These are phyloP conservation scores for Phaeosphaeria sp. DNA, from an alignment of 2,329 filamentous ascomycete species.

Conservation along the genomic window DNA sequence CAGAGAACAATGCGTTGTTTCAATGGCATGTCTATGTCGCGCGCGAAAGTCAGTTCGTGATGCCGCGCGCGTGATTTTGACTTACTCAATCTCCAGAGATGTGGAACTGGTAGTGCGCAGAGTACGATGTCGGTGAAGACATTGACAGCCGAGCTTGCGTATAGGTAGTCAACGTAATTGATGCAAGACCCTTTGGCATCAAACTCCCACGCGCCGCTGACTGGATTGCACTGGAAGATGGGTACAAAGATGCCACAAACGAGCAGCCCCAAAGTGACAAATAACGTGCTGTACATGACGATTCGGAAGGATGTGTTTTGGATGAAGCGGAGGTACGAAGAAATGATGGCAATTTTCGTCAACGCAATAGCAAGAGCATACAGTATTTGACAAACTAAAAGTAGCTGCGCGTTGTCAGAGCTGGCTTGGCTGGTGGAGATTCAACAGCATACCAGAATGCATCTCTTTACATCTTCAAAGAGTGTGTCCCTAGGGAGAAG, in stretches of 20 bases:
- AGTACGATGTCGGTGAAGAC: constrained; percentile 33
- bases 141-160: constrained; percentile 33
- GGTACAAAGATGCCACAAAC: constrained; percentile 33
- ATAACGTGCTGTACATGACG: constrained; percentile 22
- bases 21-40: constrained; percentile 22
- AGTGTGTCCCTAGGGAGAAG: background rate
- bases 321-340: constrained; percentile 36
- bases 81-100: constrained; percentile 29
- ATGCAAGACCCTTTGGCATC: constrained; percentile 20
- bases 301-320: constrained; percentile 25
- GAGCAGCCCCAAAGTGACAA: constrained; percentile 24
- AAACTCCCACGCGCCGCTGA: constrained; percentile 33
- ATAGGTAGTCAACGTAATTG: constrained; percentile 32
- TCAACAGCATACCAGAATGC: background rate
- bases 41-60: background rate
- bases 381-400: constrained; percentile 33
- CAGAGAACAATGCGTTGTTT: constrained; percentile 37
- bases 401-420: constrained; percentile 22
- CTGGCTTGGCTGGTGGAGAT: background rate
- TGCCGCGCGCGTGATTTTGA: background rate
- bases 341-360: constrained; percentile 38
- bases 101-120: constrained; percentile 30
- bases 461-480: constrained; percentile 2
- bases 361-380: constrained; percentile 35
- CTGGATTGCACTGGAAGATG: constrained; percentile 35